These are phyloP conservation scores for Lasiodiplodia sp. DNA, from an alignment of 2,329 filamentous ascomycete genomes.

Conservation along the genomic window DNA sequence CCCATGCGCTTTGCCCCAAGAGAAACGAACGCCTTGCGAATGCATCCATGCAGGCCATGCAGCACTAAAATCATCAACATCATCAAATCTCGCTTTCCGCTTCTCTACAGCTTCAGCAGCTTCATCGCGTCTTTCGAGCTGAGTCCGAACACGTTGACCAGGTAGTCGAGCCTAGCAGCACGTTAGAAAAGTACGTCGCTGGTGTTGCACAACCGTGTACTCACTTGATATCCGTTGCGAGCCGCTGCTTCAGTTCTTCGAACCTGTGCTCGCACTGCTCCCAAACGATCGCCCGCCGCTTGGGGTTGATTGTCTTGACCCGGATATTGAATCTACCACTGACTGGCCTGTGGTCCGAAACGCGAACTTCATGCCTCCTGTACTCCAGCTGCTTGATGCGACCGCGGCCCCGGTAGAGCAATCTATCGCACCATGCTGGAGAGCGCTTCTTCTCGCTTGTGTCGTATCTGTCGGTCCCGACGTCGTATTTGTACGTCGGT, in stretches of 20 bases:
- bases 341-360: conserved; percentile 93
- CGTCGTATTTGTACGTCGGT: conserved; percentile 98
- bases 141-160: conserved; percentile 68
- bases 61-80: conserved; percentile 28
- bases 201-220: conserved; percentile 42
- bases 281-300: conserved; percentile 71
- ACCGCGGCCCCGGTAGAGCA: conserved; percentile 84
- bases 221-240: conserved; percentile 80
- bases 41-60: conserved; percentile 28
- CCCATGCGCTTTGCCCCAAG: conserved; percentile 14
- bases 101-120: conserved; percentile 24
- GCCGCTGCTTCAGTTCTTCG: conserved; percentile 71
- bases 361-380: conserved; percentile 83
- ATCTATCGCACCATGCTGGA: conserved; percentile 94
- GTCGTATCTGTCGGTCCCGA: conserved; percentile 93
- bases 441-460: conserved; percentile 92
- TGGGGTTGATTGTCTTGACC: conserved; percentile 80
- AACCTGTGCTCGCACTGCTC: conserved; percentile 78
- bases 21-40: conserved; percentile 20
- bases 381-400: conserved; percentile 90
- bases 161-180: conserved; percentile 66
- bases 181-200: conserved; percentile 14
- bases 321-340: conserved; percentile 83
- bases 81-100: conserved; percentile 20
- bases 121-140: conserved; percentile 59